Conservation (phyloP, 1,284 basidiomycete species). For the Tilletia walkeri region DNA sequence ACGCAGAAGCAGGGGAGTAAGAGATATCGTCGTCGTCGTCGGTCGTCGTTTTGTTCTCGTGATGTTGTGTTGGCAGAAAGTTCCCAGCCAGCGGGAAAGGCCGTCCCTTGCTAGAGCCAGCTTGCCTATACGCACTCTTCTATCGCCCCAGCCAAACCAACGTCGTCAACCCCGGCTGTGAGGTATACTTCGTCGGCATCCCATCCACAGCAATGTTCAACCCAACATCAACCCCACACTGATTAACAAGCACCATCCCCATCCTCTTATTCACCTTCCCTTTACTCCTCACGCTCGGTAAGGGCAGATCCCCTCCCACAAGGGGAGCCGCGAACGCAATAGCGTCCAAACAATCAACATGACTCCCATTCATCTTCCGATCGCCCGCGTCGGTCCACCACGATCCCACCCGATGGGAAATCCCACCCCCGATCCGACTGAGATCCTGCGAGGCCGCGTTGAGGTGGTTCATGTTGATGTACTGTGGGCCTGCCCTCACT, state of each 20-base stretch:
- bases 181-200: background rate
- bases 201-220: background rate
- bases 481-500: conserved; percentile 22
- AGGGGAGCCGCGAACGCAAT: conserved; percentile 2
- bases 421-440: background rate
- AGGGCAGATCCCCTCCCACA: background rate
- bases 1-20: background rate
- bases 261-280: conserved; percentile 1
- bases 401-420: background rate
- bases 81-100: background rate
- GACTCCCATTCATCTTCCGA: background rate
- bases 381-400: background rate
- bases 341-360: background rate
- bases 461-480: conserved; percentile 2
- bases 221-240: background rate
- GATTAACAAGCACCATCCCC: background rate
- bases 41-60: background rate
- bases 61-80: background rate
- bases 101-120: background rate
- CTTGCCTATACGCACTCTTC: background rate
- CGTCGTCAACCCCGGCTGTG: background rate
- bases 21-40: background rate
- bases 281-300: background rate
- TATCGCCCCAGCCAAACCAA: conserved; percentile 4
- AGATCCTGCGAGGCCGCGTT: background rate